Evolutionary conservation across 108 stramenopile genomes (phyloP), one percentile per base, ranked within the genome.

Genomic region (Conticribra weissflogii): DNA sequence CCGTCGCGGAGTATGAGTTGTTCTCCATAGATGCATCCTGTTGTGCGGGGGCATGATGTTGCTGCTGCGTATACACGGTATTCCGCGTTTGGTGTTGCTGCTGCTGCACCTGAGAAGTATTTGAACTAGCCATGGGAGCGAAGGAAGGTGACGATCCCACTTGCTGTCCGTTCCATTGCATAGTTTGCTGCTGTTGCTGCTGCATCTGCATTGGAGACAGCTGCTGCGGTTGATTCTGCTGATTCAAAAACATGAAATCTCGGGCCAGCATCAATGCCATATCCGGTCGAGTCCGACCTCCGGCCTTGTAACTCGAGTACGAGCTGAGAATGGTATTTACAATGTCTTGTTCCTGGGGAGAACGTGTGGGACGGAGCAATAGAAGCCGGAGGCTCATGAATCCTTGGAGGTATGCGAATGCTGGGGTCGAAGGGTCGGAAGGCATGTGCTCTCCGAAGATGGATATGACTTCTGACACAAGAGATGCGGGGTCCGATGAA

Each of bases 361-460:
- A 70, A 14, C 81, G 68, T 22, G 84, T 66, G 9, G 86, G 68
- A 44, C 86, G 83, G 14, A 90, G 68, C 0, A 94, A 56, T 8
- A 94, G 66, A 7, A 94, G 71, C 4, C 89, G 82, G 48, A 94
- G 78, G 0, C 90, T 90, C 90, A 90, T 94, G 71, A 94, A 94
- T 2, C 90, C 90, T 16, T 86, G 78, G 5, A 94, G 68, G 66
- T 84, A 91, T 0, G 86, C 78, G 24, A 87, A 83, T 23, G 79
- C 46, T 15, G 86, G 82, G 31, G 85, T 88, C 24, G 76, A 74
- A 4, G 93, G 83, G 55, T 94, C 93, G 9, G 90, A 88, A 0
- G 93, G 93, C 90, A 90, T 94, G 56, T 88, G 80, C 54, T 94
- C 90, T 12, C 86, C 90, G n/a, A 94, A 81, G 47, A 94, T 77